phyloP scores from a whole-genome alignment of 106 monocot species.

The Cymbidium sinense region DNA sequence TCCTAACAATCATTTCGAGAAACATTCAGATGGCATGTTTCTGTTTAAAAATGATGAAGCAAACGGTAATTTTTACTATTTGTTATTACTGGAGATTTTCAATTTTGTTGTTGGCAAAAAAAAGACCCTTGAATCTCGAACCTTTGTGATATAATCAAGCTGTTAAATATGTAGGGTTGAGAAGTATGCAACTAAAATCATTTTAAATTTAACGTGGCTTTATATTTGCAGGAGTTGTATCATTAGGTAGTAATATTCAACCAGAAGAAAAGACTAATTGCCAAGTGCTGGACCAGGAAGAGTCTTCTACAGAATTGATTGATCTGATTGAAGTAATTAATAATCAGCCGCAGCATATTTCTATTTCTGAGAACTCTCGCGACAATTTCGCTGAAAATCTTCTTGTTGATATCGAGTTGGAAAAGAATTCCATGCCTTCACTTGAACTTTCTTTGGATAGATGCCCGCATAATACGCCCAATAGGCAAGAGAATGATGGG shows the following conservation, averaged over 20 bases:
- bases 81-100: background rate
- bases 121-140: background rate
- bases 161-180: background rate
- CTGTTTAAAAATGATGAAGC: constrained; percentile 9
- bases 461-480: constrained; percentile 11
- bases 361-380: constrained; percentile 1
- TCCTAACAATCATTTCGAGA: constrained; percentile 7
- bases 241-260: background rate
- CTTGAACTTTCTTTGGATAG: constrained; percentile 59
- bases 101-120: background rate
- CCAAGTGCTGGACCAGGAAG: background rate
- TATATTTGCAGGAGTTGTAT: background rate
- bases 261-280: background rate
- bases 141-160: constrained; percentile 2
- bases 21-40: background rate
- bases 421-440: constrained; percentile 11
- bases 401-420: background rate
- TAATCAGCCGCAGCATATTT: constrained; percentile 9
- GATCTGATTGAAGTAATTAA: constrained; percentile 29
- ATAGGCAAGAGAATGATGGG: constrained; percentile 31
- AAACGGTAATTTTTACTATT: constrained; percentile 19
- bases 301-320: constrained; percentile 19
- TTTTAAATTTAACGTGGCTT: background rate
- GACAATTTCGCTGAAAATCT: background rate
- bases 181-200: background rate